Percentiles rank a stretch among this genome's conserved stretches.
phyloP scores from a whole-genome alignment of 2,329 filamentous ascomycete species.

The Exophiala sideris region DNA sequence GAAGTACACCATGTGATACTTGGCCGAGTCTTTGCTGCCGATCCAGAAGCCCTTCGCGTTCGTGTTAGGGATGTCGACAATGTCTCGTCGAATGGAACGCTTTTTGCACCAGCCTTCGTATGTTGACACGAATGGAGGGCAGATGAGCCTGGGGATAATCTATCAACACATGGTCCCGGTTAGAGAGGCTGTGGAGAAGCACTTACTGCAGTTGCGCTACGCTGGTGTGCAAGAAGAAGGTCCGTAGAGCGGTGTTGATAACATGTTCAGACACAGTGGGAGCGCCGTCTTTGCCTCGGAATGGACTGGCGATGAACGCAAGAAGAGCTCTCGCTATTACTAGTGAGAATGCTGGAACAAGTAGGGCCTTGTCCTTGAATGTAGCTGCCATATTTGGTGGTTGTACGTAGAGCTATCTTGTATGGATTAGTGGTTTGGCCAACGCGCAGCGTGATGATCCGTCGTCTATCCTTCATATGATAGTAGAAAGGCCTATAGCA shows the following conservation, averaged over 20 bases:
- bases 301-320: conserved; percentile 34
- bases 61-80: conserved; percentile 19
- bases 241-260: conserved; percentile 29
- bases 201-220: conserved; percentile 19
- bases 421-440: too few relatives aligned
- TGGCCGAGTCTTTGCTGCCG: conserved; percentile 15
- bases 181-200: background rate
- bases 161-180: background rate
- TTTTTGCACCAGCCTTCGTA: conserved; percentile 16
- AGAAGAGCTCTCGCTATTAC: conserved; percentile 31
- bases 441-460: too few relatives aligned
- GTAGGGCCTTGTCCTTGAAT: conserved; percentile 35
- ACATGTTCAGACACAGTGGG: conserved; percentile 36
- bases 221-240: conserved; percentile 4
- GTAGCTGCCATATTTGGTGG: conserved; percentile 19
- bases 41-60: conserved; percentile 20
- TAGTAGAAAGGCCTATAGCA: too few relatives aligned
- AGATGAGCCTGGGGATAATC: conserved; percentile 3
- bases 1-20: conserved; percentile 17
- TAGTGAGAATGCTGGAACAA: conserved; percentile 31
- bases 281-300: conserved; percentile 37
- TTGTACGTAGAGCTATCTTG: too few relatives aligned
- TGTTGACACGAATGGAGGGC: conserved; percentile 6
- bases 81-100: conserved; percentile 3
- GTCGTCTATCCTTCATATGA: too few relatives aligned